Base-by-base conservation (phyloP, 495 filamentous ascomycete genomes). In the Articulospora tetracladia region DNA sequence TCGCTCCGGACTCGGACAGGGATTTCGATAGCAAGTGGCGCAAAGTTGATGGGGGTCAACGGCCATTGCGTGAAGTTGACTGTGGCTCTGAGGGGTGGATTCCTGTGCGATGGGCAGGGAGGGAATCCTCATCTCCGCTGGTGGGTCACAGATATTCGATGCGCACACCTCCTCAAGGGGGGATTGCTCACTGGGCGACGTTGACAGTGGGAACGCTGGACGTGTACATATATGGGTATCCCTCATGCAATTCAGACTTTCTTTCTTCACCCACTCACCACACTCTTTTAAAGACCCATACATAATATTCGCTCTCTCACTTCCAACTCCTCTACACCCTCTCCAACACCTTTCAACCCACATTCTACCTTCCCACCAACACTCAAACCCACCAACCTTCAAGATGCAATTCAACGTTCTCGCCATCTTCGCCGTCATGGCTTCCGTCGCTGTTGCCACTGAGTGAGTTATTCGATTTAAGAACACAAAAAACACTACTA, bases 321-420 rank as follows among this genome's bases (percentile, higher is more conserved):
- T 22, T 2, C 56, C 39, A 57, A 27, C 23, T 24, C 32, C 47
- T 32, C 48, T 59, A 34, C 36, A 66, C 55, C 27, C 26, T 44
- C 34, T 50, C 50, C 32, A 60, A 47, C 27, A 28, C 53, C 48
- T 26, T 52, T 59, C 52, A 62, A 62, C 26, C 53, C 28, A 58
- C 34, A 36, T 52, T 53, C 47, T 22, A 52, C 32, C 22, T 32
- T 24, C 19, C 53, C 32, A 19, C 17, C 23, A 55, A 36, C 4
- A 27, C 2, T 22, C 62, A 52, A 54, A 8, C 26, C 53, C 20
- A 63, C 59, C 63, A 65, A 62, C 62, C 56, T 15, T 61, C 62
- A 69, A 69, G 32, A 69, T 69, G 64, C 67, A 67, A 56, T 69
- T 69, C 64, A 64, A 59, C 46, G 47, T 57, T 53, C 32, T 61